Percentiles rank a stretch among this genome's conserved stretches.
Evolutionary conservation across 2,329 filamentous ascomycete species (phyloP).

Genomic region (Zymoseptoria crescenta): DNA sequence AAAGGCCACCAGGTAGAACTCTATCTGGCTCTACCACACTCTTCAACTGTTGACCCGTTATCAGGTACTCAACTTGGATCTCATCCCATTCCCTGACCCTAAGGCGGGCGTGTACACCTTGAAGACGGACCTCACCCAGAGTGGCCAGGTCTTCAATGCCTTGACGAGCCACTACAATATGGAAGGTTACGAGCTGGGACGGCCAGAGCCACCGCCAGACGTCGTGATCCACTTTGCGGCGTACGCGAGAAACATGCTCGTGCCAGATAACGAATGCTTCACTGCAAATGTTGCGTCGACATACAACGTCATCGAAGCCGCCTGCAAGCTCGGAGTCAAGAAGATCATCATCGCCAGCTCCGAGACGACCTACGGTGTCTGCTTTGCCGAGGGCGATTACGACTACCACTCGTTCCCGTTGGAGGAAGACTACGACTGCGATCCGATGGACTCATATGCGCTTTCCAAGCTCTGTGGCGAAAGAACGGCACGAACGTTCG

Average conservation of each 20-base stretch:
- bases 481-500: conserved; percentile 49
- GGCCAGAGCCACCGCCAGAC: conserved; percentile 43
- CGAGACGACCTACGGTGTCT: conserved; percentile 55
- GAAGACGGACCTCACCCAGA: conserved; percentile 48
- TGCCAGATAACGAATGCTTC: conserved; percentile 54
- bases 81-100: conserved; percentile 36
- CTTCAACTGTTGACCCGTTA: background rate
- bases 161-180: conserved; percentile 51
- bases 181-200: conserved; percentile 39
- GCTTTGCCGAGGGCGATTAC: conserved; percentile 51
- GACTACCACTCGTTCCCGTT: conserved; percentile 53
- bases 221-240: conserved; percentile 57
- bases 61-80: conserved; percentile 48
- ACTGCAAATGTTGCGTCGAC: conserved; percentile 48
- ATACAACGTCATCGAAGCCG: conserved; percentile 54
- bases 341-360: conserved; percentile 55
- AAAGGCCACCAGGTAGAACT: conserved; percentile 38
- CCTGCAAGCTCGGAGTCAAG: conserved; percentile 52
- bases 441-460: conserved; percentile 56
- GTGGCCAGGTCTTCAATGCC: conserved; percentile 50
- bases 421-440: conserved; percentile 51
- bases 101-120: conserved; percentile 43
- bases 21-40: background rate
- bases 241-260: conserved; percentile 53
- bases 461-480: conserved; percentile 54